phyloP scores from a whole-genome alignment of 2,329 filamentous ascomycete species.

The Pyricularia sp. region DNA sequence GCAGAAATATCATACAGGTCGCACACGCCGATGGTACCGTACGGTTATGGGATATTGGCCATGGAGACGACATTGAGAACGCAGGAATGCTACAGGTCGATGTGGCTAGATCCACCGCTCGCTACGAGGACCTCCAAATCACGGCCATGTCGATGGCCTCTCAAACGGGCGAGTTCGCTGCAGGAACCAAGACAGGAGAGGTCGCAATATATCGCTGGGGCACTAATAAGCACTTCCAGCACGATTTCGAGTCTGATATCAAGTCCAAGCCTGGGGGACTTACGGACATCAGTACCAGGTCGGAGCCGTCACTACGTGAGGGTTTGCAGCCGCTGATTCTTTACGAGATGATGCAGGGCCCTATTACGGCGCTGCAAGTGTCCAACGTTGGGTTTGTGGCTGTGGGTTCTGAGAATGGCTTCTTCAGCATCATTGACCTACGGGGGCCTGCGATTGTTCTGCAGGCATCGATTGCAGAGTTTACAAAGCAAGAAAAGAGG shows the following conservation, averaged over 20 bases:
- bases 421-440: constrained; percentile 71
- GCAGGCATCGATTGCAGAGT: constrained; percentile 56
- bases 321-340: constrained; percentile 56
- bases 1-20: constrained; percentile 71
- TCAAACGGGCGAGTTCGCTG: constrained; percentile 72
- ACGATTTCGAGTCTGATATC: constrained; percentile 33
- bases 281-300: constrained; percentile 59
- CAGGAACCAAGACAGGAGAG: constrained; percentile 73
- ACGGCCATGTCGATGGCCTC: constrained; percentile 68
- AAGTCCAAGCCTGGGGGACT: constrained; percentile 55
- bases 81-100: constrained; percentile 70
- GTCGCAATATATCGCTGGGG: constrained; percentile 80
- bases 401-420: constrained; percentile 72
- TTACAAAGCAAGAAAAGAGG: constrained; percentile 64
- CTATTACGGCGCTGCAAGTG: constrained; percentile 65
- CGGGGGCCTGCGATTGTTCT: constrained; percentile 78
- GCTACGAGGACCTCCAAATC: constrained; percentile 65
- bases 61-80: constrained; percentile 90
- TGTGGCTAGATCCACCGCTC: constrained; percentile 65
- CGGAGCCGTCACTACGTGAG: constrained; percentile 61
- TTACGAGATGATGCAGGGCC: constrained; percentile 71
- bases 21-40: constrained; percentile 85
- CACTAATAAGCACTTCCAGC: constrained; percentile 59
- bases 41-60: constrained; percentile 85
- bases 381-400: constrained; percentile 92